A percentile compares a stretch with the other conserved stretches of the same genome.
phyloP scores from a whole-genome alignment of 345 rosid species.

The Populus simonii region DNA sequence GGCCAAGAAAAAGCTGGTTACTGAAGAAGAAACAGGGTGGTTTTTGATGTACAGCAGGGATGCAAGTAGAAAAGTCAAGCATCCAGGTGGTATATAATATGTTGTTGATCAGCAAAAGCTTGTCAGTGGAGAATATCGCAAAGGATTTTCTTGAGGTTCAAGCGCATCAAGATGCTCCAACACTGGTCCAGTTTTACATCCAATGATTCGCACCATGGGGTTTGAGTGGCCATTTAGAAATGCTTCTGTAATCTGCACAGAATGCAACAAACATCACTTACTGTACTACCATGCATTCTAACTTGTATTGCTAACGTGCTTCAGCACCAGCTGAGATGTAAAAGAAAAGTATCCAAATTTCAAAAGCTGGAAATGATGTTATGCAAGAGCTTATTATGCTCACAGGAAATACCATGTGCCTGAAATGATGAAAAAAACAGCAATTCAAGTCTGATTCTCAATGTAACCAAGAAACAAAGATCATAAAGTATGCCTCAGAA shows the following conservation, averaged over 20 bases:
- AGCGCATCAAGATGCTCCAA: conserved; percentile 20
- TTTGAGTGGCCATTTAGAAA: conserved; percentile 32
- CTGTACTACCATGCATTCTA: not conserved
- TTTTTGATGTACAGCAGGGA: not conserved
- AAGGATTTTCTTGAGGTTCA: conserved; percentile 24
- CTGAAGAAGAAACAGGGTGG: not conserved
- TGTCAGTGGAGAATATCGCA: conserved; percentile 7
- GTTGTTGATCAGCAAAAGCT: not conserved
- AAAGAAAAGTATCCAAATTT: not conserved
- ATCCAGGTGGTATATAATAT: not conserved
- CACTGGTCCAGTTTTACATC: conserved; percentile 24
- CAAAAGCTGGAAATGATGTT: not conserved
- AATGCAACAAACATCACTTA: not conserved
- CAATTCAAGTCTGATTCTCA: too few relatives aligned
- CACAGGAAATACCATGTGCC: too few relatives aligned
- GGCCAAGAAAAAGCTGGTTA: not conserved
- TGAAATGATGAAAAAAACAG: too few relatives aligned
- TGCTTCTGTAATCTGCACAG: conserved; percentile 22
- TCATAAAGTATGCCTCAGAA: too few relatives aligned
- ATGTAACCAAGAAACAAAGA: too few relatives aligned
- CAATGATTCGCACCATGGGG: conserved; percentile 29
- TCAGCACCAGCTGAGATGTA: not conserved
- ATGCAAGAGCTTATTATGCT: not conserved
- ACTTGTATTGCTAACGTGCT: not conserved
- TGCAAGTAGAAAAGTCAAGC: not conserved